Evolutionary conservation across 169 alveolate genomes (phyloP).

Genomic region (Cryptosporidium ryanae): DNA sequence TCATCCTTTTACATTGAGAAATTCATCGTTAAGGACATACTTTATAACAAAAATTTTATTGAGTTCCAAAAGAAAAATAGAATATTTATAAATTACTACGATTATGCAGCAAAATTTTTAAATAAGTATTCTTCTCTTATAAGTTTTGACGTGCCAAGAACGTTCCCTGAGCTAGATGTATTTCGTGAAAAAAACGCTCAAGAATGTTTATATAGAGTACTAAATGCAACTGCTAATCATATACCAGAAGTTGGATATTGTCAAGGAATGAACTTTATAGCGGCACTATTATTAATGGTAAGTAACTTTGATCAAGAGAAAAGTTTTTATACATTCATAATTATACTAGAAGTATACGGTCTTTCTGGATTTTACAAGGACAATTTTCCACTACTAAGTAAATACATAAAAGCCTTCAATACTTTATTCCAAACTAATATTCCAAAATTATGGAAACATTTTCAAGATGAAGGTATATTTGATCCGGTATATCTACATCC

Average conservation of each 20-base stretch:
- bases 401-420: conserved; percentile 81
- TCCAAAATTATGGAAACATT: conserved; percentile 79
- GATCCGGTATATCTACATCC: conserved; percentile 83
- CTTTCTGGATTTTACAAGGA: conserved; percentile 82
- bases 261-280: conserved; percentile 92
- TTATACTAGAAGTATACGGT: conserved; percentile 79
- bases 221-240: conserved; percentile 83
- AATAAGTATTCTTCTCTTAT: conserved; percentile 76
- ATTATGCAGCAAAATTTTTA: conserved; percentile 58
- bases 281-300: conserved; percentile 84
- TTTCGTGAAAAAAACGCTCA: conserved; percentile 79
- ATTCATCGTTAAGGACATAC: neutral
- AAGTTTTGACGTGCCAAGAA: conserved; percentile 79
- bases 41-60: neutral
- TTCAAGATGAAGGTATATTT: conserved; percentile 80
- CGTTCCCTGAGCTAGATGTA: conserved; percentile 79
- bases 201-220: conserved; percentile 82
- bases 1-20: conserved; percentile 35
- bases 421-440: conserved; percentile 74
- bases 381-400: conserved; percentile 80
- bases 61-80: neutral
- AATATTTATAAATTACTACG: conserved; percentile 19
- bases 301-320: conserved; percentile 82
- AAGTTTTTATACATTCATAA: conserved; percentile 82
- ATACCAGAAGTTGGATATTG: conserved; percentile 89